A percentile compares a stretch with the other conserved stretches of the same genome.
Conservation (phyloP, 1,139 yeast species). For the Starmera stellimalicola region DNA sequence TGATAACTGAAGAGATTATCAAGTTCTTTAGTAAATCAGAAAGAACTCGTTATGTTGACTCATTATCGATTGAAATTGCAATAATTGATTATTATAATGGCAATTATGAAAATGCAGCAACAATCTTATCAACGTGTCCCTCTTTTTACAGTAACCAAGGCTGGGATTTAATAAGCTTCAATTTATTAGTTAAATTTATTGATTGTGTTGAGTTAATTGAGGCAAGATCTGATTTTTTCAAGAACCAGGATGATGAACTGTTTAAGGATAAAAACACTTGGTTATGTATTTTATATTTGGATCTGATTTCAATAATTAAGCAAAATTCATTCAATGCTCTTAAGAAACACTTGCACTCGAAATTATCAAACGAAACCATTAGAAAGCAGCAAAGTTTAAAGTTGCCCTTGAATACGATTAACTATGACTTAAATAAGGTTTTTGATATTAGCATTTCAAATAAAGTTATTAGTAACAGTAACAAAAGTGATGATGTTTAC, state of each 20-base stretch:
- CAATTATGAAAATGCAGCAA: conserved; percentile 51
- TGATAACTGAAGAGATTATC: conserved; percentile 23
- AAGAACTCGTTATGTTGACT: conserved; percentile 54
- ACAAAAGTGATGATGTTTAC: conserved; percentile 5
- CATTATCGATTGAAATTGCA: conserved; percentile 77
- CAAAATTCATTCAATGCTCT: not conserved
- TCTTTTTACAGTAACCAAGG: conserved; percentile 57
- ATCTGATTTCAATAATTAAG: conserved; percentile 8
- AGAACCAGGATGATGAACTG: conserved; percentile 4
- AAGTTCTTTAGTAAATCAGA: conserved; percentile 16
- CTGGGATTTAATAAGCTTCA: conserved; percentile 66
- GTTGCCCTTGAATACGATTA: conserved; percentile 3
- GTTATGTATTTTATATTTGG: conserved; percentile 12
- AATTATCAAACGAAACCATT: not conserved
- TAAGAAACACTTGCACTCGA: not conserved
- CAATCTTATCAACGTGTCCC: conserved; percentile 58
- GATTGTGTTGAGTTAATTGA: conserved; percentile 51
- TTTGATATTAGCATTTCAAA: conserved; percentile 5
- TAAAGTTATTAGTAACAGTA: not conserved
- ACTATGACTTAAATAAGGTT: conserved; percentile 3
- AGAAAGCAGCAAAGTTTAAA: conserved; percentile 1
- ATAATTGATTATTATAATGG: conserved; percentile 50
- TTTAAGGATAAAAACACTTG: conserved; percentile 1
- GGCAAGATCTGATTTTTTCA: conserved; percentile 10
- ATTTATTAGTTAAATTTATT: conserved; percentile 54